Conservation (phyloP, 352 stramenopile genomes). For the Phytophthora pini region DNA sequence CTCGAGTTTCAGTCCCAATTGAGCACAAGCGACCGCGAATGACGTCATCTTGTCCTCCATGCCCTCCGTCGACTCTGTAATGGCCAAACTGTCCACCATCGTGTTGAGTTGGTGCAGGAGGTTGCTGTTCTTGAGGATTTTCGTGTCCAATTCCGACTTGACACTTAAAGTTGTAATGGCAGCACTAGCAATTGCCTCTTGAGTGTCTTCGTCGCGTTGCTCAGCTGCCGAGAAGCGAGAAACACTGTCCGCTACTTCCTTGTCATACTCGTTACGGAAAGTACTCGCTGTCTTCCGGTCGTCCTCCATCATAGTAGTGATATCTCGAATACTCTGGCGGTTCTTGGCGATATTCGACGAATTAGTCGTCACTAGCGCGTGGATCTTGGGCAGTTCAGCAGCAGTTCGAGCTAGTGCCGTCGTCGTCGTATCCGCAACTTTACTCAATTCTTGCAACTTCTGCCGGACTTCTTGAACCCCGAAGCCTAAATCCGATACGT, state of each 20-base stretch:
- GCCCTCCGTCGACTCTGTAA: conserved; percentile 58
- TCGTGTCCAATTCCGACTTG: conserved; percentile 46
- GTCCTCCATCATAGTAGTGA: conserved; percentile 40
- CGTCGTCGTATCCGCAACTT: conserved; percentile 50
- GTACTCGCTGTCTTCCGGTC: conserved; percentile 33
- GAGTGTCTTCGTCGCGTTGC: conserved; percentile 34
- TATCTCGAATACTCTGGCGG: conserved; percentile 44
- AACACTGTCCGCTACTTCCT: conserved; percentile 33
- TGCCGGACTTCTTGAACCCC: conserved; percentile 58
- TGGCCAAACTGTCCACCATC: conserved; percentile 65
- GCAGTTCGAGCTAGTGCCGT: conserved; percentile 46
- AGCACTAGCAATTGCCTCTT: conserved; percentile 42
- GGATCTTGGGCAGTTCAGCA: conserved; percentile 60
- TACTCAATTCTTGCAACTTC: conserved; percentile 52
- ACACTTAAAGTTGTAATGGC: conserved; percentile 29
- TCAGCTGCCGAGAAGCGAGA: conserved; percentile 36
- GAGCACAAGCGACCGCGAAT: conserved; percentile 54
- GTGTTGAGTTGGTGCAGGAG: conserved; percentile 74
- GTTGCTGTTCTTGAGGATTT: conserved; percentile 59
- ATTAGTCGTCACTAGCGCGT: conserved; percentile 46
- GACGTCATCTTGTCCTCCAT: conserved; percentile 67
- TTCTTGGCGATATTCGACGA: conserved; percentile 53
- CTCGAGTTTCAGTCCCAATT: conserved; percentile 64
- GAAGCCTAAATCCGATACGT: conserved; percentile 40
- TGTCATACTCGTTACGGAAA: conserved; percentile 38